Percentiles rank a stretch among this genome's conserved stretches.
phyloP scores from a whole-genome alignment of 352 stramenopile species.

The Globisporangium okanoganense region DNA sequence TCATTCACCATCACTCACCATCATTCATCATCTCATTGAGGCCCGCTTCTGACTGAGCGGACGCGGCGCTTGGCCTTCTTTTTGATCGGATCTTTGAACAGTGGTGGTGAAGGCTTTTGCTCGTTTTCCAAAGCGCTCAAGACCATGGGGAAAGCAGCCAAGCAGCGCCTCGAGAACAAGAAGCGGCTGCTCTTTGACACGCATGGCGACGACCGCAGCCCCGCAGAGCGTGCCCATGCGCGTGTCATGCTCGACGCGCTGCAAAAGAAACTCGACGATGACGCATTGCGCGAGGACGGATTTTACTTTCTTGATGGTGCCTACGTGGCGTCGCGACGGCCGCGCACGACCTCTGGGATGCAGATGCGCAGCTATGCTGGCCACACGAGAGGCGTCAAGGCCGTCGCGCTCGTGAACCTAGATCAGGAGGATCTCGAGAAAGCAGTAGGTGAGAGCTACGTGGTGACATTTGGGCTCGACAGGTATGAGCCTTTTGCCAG shows the following conservation, averaged over 20 bases:
- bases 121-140: background rate
- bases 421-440: background rate
- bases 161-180: conserved; percentile 43
- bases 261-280: conserved; percentile 57
- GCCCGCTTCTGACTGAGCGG: no score
- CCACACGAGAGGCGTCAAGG: conserved; percentile 29
- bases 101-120: no score
- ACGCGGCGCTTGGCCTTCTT: no score
- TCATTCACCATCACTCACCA: background rate
- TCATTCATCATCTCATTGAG: no score
- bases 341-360: conserved; percentile 51
- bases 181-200: conserved; percentile 39
- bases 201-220: conserved; percentile 37
- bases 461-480: conserved; percentile 52
- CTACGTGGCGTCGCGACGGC: conserved; percentile 31
- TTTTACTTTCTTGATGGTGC: conserved; percentile 58
- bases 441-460: conserved; percentile 10
- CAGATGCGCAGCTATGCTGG: conserved; percentile 36
- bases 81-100: no score
- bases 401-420: conserved; percentile 8
- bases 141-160: conserved; percentile 45
- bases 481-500: conserved; percentile 15
- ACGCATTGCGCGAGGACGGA: conserved; percentile 56
- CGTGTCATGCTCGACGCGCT: conserved; percentile 51
- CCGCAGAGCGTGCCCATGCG: conserved; percentile 30